Conservation (phyloP, 345 rosid species). For the Erysimum cheiranthoides region DNA sequence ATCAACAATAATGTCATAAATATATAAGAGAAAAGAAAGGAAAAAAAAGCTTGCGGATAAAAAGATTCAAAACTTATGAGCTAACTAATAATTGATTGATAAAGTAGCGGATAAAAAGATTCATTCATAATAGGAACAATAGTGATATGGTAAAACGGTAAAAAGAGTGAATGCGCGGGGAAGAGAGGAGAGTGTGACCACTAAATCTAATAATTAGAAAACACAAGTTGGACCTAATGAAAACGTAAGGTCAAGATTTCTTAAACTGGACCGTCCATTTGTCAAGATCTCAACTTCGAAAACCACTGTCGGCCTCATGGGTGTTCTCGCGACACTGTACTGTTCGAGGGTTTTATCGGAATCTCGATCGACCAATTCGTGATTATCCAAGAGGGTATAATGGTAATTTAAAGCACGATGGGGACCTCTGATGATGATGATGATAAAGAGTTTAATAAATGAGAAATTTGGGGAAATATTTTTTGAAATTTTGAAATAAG, state of each 20-base stretch:
- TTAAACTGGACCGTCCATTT: constrained; percentile 29
- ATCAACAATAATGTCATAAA: constrained; percentile 1
- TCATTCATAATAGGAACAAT: background rate
- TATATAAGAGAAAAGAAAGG: background rate
- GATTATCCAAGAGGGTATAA: background rate
- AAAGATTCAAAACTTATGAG: constrained; percentile 2
- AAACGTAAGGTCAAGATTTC: constrained; percentile 26
- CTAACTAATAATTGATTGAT: constrained; percentile 18
- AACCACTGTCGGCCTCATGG: constrained; percentile 46
- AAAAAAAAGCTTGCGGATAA: background rate
- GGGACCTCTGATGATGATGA: constrained; percentile 32
- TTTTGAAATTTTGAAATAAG: constrained; percentile 9
- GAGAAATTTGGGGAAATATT: constrained; percentile 1
- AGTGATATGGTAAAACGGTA: constrained; percentile 33
- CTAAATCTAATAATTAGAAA: background rate
- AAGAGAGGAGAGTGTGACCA: constrained; percentile 40
- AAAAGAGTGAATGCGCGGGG: constrained; percentile 14
- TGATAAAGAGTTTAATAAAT: constrained; percentile 4
- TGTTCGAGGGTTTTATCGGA: constrained; percentile 15
- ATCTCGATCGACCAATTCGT: background rate
- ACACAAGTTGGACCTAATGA: constrained; percentile 7
- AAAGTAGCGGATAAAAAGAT: too few relatives aligned
- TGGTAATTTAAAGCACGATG: background rate
- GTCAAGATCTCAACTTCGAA: constrained; percentile 2
- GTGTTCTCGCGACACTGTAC: constrained; percentile 29